Percentiles rank a stretch among this genome's conserved stretches.
These are phyloP conservation scores for Grosmannia serpens DNA, from an alignment of 2,329 filamentous ascomycete genomes.

Conservation along the genomic window DNA sequence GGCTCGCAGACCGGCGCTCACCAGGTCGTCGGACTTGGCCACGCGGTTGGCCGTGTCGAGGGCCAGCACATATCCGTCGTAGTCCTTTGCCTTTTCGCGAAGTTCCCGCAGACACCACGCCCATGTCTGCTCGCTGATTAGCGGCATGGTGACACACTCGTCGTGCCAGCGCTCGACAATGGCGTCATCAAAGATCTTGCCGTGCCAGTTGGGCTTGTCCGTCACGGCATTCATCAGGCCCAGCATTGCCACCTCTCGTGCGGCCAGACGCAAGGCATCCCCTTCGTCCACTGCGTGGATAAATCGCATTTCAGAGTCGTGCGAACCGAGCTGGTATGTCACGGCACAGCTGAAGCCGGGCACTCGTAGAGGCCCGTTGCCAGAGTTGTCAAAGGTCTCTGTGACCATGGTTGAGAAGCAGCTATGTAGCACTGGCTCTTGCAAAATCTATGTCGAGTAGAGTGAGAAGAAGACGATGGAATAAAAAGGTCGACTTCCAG, in stretches of 20 bases:
- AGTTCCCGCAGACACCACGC: constrained; percentile 30
- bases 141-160: constrained; percentile 13
- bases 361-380: neutral
- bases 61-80: constrained; percentile 29
- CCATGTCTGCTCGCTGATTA: neutral
- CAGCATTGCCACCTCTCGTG: constrained; percentile 23
- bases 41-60: constrained; percentile 29
- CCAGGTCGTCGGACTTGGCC: constrained; percentile 36
- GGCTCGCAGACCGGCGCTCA: neutral
- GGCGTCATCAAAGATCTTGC: constrained; percentile 19
- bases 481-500: no score
- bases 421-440: no score
- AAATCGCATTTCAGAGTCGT: neutral
- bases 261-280: neutral
- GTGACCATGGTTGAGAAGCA: neutral
- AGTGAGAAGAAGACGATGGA: no score
- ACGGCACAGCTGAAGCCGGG: neutral
- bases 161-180: constrained; percentile 20
- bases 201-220: constrained; percentile 24
- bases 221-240: constrained; percentile 22
- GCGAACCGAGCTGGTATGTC: neutral
- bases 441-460: no score
- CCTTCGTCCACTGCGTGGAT: neutral
- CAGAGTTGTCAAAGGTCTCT: neutral
- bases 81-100: constrained; percentile 33